phyloP scores from a whole-genome alignment of 225 moss, liverwort and hornwort species.

The Marchantia paleacea region DNA sequence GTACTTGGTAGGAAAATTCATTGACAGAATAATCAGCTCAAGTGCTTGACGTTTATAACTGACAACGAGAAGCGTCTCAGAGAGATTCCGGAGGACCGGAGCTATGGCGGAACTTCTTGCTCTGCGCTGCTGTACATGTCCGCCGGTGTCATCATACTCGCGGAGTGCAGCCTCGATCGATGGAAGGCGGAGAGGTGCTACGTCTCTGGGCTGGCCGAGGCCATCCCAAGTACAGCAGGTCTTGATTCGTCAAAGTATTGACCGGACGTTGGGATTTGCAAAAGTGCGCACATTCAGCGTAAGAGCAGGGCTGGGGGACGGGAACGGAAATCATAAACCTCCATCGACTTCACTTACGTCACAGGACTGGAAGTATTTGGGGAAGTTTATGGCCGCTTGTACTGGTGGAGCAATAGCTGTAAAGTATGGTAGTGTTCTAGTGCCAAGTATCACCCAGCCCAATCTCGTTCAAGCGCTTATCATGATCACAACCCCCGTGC shows the following conservation, averaged over 20 bases:
- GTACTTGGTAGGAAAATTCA: background rate
- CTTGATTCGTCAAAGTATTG: background rate
- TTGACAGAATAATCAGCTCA: background rate
- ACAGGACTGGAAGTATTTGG: slow-evolving; percentile 58
- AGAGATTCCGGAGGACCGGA: background rate
- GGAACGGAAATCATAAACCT: background rate
- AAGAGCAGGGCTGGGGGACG: slow-evolving; percentile 8
- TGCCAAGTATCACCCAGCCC: slow-evolving; percentile 55
- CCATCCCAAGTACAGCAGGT: background rate
- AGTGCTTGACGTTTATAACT: background rate
- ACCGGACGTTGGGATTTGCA: background rate
- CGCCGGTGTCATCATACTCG: background rate
- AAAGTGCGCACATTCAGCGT: background rate
- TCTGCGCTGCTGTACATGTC: background rate
- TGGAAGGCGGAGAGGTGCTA: background rate
- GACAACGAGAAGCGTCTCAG: background rate
- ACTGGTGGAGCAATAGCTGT: slow-evolving; percentile 58
- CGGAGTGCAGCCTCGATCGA: background rate
- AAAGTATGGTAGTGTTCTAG: slow-evolving; percentile 67
- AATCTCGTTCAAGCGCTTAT: slow-evolving; percentile 55
- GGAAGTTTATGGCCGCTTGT: slow-evolving; percentile 57
- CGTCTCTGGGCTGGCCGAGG: background rate
- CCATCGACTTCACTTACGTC: background rate
- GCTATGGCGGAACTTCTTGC: slow-evolving; percentile 22
- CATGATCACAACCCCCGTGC: slow-evolving; percentile 41